Evolutionary conservation across 257 asterid species (phyloP), one percentile per base, ranked within the genome.

Genomic region (Nicotiana otophora): DNA sequence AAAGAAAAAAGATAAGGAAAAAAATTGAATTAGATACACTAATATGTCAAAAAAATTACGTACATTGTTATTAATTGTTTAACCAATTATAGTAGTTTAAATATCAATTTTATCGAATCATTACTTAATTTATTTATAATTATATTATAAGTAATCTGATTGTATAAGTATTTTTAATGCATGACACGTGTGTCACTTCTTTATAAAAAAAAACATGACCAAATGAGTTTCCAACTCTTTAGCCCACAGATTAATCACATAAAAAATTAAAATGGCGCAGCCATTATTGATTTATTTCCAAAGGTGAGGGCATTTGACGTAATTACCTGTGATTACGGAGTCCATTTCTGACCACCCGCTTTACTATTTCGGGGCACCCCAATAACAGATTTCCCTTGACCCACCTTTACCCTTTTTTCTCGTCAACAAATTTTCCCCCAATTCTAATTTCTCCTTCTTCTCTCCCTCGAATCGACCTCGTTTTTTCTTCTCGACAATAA

Each of bases 361-460:
- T 53, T 77, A 30, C 60, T 65, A 81, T 81, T 46, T 81, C 31
- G 75, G 78, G 54, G 46, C 62, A 57, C 58, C 10, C 46, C 61
- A 65, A 62, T 66, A 34, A 51, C 80, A 23, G 58, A 57, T 17
- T 76, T 39, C 74, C 69, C 77, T 33, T 83, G 61, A 83, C 81
- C 78, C 20, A 84, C 42, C 82, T 75, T 75, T 75, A 83, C 82
- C 78, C 82, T 42, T 74, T 81, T 81, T 70, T 68, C 31, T 81
- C 77, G 81, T 75, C 46, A 51, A 36, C 86, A 78, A 16, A 57
- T n/a, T 28, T 81, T 60, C 64, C 84, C 83, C 84, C 57, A 26
- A 70, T 81, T 72, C 69, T 14, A 19, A 33, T 42, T 67, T 61
- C 69, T 34, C 66, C n/a, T 42, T 67, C 70, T 66, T 82, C 77